Percentiles rank a stretch among this genome's conserved stretches.
Evolutionary conservation across 2,329 filamentous ascomycete genomes (phyloP).

Genomic region (Huntiella omanensis): DNA sequence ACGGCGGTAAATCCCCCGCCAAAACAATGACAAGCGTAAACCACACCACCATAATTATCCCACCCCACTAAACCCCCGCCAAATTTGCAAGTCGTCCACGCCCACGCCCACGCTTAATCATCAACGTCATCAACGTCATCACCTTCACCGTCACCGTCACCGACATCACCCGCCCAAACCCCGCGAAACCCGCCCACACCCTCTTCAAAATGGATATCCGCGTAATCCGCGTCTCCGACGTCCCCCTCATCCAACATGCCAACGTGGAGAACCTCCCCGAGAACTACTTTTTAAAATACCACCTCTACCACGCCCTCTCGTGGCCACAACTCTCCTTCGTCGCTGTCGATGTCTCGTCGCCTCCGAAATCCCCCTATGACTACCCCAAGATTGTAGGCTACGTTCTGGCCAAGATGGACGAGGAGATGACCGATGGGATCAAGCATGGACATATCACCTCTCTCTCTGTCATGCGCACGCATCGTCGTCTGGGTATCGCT

Average conservation of each 20-base stretch:
- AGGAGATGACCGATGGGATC: conserved; percentile 79
- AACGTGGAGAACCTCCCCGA: conserved; percentile 98
- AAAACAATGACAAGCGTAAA: too few relatives aligned
- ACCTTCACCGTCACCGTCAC: not conserved
- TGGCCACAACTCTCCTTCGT: conserved; percentile 97
- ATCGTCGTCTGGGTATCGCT: conserved; percentile 74
- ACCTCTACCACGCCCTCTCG: conserved; percentile 94
- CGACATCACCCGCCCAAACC: not conserved
- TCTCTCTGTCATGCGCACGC: conserved; percentile 89
- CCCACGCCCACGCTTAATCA: not conserved
- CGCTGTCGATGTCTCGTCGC: conserved; percentile 75
- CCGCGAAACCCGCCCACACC: not conserved
- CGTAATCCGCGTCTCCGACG: conserved; percentile 62
- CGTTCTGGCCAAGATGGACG: conserved; percentile 99
- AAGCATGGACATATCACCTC: conserved; percentile 94
- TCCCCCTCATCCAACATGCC: conserved; percentile 86
- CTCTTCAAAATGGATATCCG: conserved; percentile 61
- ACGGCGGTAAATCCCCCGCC: too few relatives aligned
- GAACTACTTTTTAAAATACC: conserved; percentile 99
- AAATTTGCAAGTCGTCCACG: not conserved
- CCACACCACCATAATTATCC: not conserved
- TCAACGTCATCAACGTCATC: conserved; percentile 3
- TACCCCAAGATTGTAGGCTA: conserved; percentile 97
- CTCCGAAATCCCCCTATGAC: conserved; percentile 59
- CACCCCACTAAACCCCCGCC: not conserved